Evolutionary conservation across 2,329 filamentous ascomycete species (phyloP), one percentile per base, ranked within the genome.

Genomic region (Talaromyces sp.): DNA sequence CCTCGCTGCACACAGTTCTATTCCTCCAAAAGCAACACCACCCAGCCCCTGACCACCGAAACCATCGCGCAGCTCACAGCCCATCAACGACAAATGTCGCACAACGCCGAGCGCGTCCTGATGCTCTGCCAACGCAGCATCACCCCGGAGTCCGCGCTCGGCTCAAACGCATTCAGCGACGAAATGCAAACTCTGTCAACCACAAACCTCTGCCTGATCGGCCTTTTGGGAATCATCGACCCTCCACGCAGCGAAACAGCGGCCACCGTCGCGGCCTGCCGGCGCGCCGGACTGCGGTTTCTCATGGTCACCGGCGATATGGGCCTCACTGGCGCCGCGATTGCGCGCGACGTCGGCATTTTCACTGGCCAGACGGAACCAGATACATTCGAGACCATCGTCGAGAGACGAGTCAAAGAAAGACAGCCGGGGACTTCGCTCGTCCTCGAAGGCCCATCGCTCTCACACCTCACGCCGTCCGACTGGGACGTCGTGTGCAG

Each of bases 21-120:
- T 70, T 76, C 87, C 10, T 81, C 80, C n/a, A 75, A 81, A 6
- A 80, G 84, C 11, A 88, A 87, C 19, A 77, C 80, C 2, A 74
- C 82, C 1, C 76, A 81, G 57, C 72, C 76, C 7, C 76, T 92
- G 10, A 82, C 84, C 55, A 70, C 75, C 4, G 69, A 73, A 0
- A 80, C 79, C 42, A 77, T 77, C 10, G 71, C 74, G 0, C 76
- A 77, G 7, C 80, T 90, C 28, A 84, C 88, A 60, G 70, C 76
- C 0, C 82, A 85, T 67, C 91, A 91, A 72, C 83, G 91, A 62
- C 78, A 77, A 51, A 89, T 89, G 81, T 90, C 89, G 0, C 81
- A 84, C 6, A 82, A 89, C 67, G 89, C 87, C 2, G 88, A 87
- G 70, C 82, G 88, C n/a, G 88, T 90, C 13, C 83, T 91, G 11